These are phyloP conservation scores for Stagonosporopsis cucurbitacearum DNA, from an alignment of 2,329 filamentous ascomycete genomes.

Conservation along the genomic window DNA sequence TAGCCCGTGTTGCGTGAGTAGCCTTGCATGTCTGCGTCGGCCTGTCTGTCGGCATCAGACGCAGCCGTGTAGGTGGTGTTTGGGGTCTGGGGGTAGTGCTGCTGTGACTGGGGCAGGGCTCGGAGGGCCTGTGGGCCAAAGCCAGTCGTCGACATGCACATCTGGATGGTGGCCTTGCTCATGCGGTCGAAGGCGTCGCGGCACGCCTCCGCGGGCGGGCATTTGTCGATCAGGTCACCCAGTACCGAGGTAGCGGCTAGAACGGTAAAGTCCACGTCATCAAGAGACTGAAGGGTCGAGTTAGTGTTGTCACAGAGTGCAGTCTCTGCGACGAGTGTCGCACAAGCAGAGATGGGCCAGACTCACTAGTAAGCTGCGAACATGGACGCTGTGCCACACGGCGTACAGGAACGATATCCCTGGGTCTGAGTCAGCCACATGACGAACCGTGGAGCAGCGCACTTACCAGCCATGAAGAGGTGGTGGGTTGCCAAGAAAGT, in stretches of 20 bases:
- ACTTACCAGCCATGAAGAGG: slow-evolving; percentile 89
- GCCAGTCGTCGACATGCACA: slow-evolving; percentile 86
- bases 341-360: slow-evolving; percentile 12
- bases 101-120: slow-evolving; percentile 27
- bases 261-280: slow-evolving; percentile 97
- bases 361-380: slow-evolving; percentile 83
- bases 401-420: slow-evolving; percentile 92
- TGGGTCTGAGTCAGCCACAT: slow-evolving; percentile 39
- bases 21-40: slow-evolving; percentile 41
- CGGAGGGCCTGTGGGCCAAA: slow-evolving; percentile 64
- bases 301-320: slow-evolving; percentile 15
- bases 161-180: slow-evolving; percentile 92
- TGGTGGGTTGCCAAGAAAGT: slow-evolving; percentile 96
- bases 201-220: slow-evolving; percentile 92
- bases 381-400: slow-evolving; percentile 93
- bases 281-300: slow-evolving; percentile 66
- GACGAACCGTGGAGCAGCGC: slow-evolving; percentile 1
- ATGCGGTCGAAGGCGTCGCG: slow-evolving; percentile 94
- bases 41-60: slow-evolving; percentile 33
- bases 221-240: slow-evolving; percentile 90
- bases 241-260: slow-evolving; percentile 92
- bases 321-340: slow-evolving; percentile 13
- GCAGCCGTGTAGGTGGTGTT: slow-evolving; percentile 36
- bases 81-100: slow-evolving; percentile 26
- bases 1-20: slow-evolving; percentile 29